Evolutionary conservation across 2,329 filamentous ascomycete species (phyloP).

Genomic region (Venturia asperata): DNA sequence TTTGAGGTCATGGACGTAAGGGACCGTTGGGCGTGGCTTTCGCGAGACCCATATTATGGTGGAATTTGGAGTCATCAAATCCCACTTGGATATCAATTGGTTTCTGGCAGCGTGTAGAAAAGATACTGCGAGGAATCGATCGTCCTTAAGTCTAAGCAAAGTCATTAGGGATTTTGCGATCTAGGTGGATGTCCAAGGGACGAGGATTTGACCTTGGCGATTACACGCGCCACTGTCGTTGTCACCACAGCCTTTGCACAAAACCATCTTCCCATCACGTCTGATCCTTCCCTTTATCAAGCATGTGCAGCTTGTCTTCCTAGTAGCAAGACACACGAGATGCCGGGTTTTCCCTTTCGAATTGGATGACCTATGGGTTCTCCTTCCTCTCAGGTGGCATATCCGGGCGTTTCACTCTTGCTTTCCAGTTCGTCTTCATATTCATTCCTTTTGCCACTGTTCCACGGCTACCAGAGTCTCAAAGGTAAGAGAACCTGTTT

Average conservation of each 20-base stretch:
- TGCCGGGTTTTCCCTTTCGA: conserved; percentile 43
- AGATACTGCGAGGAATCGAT: too few species aligned
- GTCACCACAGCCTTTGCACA: too few species aligned
- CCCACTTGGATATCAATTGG: background rate
- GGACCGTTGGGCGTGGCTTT: background rate
- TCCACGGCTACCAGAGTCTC: conserved; percentile 43
- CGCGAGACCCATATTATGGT: background rate
- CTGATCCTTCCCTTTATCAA: too few species aligned
- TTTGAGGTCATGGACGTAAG: background rate
- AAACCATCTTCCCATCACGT: too few species aligned
- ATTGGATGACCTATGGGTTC: conserved; percentile 49
- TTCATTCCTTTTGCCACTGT: conserved; percentile 40
- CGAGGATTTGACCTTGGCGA: too few species aligned
- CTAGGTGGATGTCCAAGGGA: too few species aligned
- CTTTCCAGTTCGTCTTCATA: conserved; percentile 46
- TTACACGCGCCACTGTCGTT: too few species aligned
- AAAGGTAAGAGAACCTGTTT: conserved; percentile 21
- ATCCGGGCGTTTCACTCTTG: conserved; percentile 42
- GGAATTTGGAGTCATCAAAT: background rate
- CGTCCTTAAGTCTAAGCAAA: too few species aligned
- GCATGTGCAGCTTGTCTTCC: too few species aligned
- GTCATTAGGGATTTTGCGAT: too few species aligned
- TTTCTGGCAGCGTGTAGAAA: background rate
- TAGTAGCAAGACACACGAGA: too few species aligned
- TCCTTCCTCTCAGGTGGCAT: conserved; percentile 39